phyloP scores from a whole-genome alignment of 1,139 yeast species.

The Zygoascus sp. region DNA sequence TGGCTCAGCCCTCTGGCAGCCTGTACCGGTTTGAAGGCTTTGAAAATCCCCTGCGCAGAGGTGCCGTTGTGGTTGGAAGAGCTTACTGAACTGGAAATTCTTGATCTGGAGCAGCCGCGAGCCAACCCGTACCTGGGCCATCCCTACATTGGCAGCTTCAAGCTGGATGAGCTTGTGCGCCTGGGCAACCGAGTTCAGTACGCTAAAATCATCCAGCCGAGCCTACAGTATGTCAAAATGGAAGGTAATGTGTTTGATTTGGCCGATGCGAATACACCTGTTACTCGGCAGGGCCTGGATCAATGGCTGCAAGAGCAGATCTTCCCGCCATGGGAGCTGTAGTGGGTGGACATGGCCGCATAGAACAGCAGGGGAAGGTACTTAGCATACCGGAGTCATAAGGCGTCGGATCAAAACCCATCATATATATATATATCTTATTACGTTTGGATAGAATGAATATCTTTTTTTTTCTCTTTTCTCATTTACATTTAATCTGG shows the following conservation, averaged over 20 bases:
- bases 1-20: conserved; percentile 6
- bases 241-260: conserved; percentile 23
- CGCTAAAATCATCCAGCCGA: conserved; percentile 18
- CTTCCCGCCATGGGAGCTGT: conserved; percentile 8
- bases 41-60: conserved; percentile 9
- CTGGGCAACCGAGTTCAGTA: conserved; percentile 17
- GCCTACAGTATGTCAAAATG: conserved; percentile 20
- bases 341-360: too few relatives aligned
- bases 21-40: background rate
- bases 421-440: background rate
- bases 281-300: conserved; percentile 20
- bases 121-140: conserved; percentile 23
- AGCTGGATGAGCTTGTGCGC: conserved; percentile 22
- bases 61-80: conserved; percentile 13
- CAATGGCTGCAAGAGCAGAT: conserved; percentile 22
- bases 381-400: too few relatives aligned
- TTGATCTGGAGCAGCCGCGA: conserved; percentile 18
- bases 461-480: too few relatives aligned
- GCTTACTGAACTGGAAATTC: conserved; percentile 16
- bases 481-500: too few relatives aligned
- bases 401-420: too few relatives aligned
- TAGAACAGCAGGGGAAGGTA: background rate
- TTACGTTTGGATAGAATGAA: too few relatives aligned
- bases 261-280: conserved; percentile 13
- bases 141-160: conserved; percentile 16